Evolutionary conservation across 768 basidiomycete genomes (phyloP), one percentile per base, ranked within the genome.

Genomic region (Phylloporus arenicola): DNA sequence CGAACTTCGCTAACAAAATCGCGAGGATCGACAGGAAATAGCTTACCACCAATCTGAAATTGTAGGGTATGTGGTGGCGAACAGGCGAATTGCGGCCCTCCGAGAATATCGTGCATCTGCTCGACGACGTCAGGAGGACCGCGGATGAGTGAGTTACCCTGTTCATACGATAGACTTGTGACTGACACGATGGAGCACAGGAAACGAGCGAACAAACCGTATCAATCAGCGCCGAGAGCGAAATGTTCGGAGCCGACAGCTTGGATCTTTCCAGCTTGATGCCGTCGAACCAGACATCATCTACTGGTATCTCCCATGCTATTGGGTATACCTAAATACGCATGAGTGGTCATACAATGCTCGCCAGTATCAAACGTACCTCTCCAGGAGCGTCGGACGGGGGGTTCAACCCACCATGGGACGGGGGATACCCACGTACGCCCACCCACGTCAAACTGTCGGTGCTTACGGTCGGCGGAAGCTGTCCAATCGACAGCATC

Each of bases 111-210:
- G 6, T 57, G 46, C 46, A 88, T 83, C n/a, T 64, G 54, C 0
- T 68, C 51, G 12, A 90, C 68, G 9, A 88, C 74, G 53, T 90
- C 88, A 5, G 74, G 63, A 0, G 86, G 88, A 9, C 86, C 88
- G 20, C 88, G 84, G 47, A 91, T 73, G 38, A 87, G 75, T 9
- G 86, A 88, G 68, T 82, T 88, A 0, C 88, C 88, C 85, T 88
- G 50, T 33, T 43, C 22, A 30, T 35, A 31, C 33, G 25, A 42
- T 6, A 45, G 17, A 13, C 25, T 27, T 11, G 19, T 34, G 38
- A 51, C 47, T 2, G 31, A 45, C 16, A 34, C n/a, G n/a, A 43
- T 42, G 19, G 40, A 39, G 13, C 11, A 42, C 39, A 16, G 34
- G 16, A 27, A 42, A 41, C 4, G 31, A 37, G 29, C 12, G 33